Evolutionary conservation across 2,329 filamentous ascomycete species (phyloP).

Genomic region (Trichocomaceae sp.): DNA sequence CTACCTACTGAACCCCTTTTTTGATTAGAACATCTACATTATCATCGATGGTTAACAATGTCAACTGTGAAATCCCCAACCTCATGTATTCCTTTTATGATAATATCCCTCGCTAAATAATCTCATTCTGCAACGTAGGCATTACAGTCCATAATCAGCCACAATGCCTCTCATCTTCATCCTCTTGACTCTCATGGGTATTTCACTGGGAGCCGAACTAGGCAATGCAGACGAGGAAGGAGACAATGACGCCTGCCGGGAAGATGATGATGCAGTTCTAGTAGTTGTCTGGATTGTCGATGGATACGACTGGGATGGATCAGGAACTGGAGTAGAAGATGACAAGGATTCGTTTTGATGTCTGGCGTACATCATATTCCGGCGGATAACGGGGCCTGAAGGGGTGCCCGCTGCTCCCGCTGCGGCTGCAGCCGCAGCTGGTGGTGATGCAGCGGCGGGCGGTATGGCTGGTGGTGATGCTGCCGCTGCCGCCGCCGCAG

Average conservation of each 20-base stretch:
- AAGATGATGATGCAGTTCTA: background rate
- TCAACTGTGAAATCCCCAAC: no score
- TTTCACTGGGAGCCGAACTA: background rate
- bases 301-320: background rate
- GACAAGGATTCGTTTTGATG: background rate
- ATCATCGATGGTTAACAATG: no score
- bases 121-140: background rate
- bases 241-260: background rate
- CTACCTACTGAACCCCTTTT: no score
- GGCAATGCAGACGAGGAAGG: background rate
- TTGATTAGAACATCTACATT: no score
- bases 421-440: background rate
- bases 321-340: background rate
- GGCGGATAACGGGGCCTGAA: background rate
- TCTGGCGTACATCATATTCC: background rate
- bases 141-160: background rate
- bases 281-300: background rate
- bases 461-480: background rate
- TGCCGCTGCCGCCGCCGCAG: background rate
- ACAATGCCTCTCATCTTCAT: background rate
- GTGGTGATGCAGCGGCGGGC: background rate
- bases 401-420: background rate
- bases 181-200: background rate
- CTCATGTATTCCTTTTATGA: no score
- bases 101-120: no score